A percentile compares a stretch with the other conserved stretches of the same genome.
Evolutionary conservation across 2,329 filamentous ascomycete species (phyloP).

Genomic region (Fusarium mexicanum): DNA sequence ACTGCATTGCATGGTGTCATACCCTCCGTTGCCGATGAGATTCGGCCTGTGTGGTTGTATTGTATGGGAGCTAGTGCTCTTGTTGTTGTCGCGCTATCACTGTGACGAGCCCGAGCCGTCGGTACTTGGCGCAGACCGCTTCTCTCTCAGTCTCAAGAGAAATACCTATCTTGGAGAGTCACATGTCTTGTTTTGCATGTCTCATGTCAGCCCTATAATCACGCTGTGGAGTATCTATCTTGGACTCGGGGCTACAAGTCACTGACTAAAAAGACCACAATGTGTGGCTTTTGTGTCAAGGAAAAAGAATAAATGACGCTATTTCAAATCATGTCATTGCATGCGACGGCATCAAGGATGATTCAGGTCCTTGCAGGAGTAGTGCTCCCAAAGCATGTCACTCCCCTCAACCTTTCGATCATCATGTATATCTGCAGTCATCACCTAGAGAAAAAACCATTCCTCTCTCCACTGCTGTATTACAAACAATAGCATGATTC

Average conservation of each 20-base stretch:
- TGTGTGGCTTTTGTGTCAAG: neutral
- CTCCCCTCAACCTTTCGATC: neutral
- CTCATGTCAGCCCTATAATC: slow-evolving; percentile 31
- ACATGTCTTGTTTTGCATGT: slow-evolving; percentile 2
- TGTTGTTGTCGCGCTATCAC: neutral
- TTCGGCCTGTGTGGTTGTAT: neutral
- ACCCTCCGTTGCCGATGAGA: neutral
- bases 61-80: neutral
- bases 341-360: neutral
- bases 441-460: slow-evolving; percentile 4
- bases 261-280: neutral
- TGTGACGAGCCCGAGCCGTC: neutral
- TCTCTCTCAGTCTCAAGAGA: neutral
- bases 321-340: neutral
- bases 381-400: slow-evolving; percentile 15
- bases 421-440: slow-evolving; percentile 18
- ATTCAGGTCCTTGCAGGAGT: slow-evolving; percentile 15
- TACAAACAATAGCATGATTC: neutral
- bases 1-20: slow-evolving; percentile 2
- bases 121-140: slow-evolving; percentile 2
- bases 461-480: neutral
- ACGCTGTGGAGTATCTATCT: slow-evolving; percentile 6
- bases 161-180: neutral
- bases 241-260: neutral
- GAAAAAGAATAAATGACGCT: neutral